These are phyloP conservation scores for Acanthamoeba culbertsoni DNA, from an alignment of 208 protist species.

Conservation along the genomic window DNA sequence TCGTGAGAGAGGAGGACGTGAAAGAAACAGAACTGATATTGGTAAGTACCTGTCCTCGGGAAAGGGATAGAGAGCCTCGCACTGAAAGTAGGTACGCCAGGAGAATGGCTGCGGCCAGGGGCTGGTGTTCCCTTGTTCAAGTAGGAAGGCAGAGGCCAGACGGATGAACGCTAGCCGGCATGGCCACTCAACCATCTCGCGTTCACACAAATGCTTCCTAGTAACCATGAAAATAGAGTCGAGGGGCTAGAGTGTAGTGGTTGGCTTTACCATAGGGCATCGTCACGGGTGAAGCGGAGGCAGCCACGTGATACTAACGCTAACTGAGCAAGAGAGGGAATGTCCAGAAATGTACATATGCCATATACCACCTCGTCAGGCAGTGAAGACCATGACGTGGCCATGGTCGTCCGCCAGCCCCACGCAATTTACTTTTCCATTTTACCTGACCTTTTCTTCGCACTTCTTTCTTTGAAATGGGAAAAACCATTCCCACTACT, in stretches of 20 bases:
- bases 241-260: neutral
- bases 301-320: neutral
- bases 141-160: neutral
- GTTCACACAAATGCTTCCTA: slow-evolving; percentile 6
- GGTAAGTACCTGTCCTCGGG: neutral
- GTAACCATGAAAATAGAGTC: neutral
- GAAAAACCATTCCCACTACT: too few species aligned
- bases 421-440: too few species aligned
- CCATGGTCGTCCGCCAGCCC: too few species aligned
- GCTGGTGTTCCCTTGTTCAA: neutral
- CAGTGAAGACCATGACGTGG: neutral
- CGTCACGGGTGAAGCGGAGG: neutral
- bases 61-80: neutral
- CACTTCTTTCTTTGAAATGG: too few species aligned
- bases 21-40: neutral
- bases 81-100: neutral
- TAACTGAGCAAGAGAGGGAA: neutral
- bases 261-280: neutral
- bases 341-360: neutral
- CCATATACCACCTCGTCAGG: neutral
- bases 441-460: too few species aligned
- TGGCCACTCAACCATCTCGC: neutral
- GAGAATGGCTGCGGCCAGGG: neutral
- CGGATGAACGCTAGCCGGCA: neutral
- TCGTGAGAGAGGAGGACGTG: neutral